Evolutionary conservation across 2,329 filamentous ascomycete genomes (phyloP).

Genomic region (Neofusicoccum umdonicola): DNA sequence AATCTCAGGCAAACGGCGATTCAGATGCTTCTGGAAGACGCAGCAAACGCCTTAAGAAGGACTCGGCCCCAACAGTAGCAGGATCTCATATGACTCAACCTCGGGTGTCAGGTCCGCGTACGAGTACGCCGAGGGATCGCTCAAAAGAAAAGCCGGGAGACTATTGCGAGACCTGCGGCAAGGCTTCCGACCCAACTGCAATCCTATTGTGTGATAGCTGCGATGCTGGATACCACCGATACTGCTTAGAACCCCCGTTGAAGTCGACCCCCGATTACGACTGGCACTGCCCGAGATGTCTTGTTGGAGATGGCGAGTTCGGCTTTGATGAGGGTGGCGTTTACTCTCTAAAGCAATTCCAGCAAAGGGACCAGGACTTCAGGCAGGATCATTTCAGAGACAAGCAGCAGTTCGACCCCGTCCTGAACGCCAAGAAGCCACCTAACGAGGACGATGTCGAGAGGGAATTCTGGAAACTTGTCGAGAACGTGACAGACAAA

Average conservation of each 20-base stretch:
- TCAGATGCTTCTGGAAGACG: constrained; percentile 58
- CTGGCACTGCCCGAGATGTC: constrained; percentile 93
- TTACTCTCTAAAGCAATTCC: constrained; percentile 93
- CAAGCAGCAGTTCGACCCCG: constrained; percentile 83
- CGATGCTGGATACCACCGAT: constrained; percentile 81
- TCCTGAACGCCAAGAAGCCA: constrained; percentile 74
- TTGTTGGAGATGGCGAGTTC: constrained; percentile 94
- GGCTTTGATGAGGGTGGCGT: constrained; percentile 95
- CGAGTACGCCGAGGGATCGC: constrained; percentile 45
- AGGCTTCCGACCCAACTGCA: constrained; percentile 67
- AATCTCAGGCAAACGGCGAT: constrained; percentile 62
- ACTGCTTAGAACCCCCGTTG: constrained; percentile 84
- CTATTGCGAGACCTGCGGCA: constrained; percentile 80
- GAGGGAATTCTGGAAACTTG: constrained; percentile 92
- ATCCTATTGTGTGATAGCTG: constrained; percentile 88
- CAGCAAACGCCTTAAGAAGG: constrained; percentile 90
- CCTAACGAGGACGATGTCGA: constrained; percentile 96
- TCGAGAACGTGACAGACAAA: constrained; percentile 89
- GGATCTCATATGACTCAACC: constrained; percentile 97
- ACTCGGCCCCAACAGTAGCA: constrained; percentile 74
- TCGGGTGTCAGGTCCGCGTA: constrained; percentile 67
- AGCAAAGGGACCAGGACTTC: constrained; percentile 92
- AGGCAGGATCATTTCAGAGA: constrained; percentile 91
- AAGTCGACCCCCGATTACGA: constrained; percentile 76
- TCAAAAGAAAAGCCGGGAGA: constrained; percentile 59